Percentiles rank a stretch among this genome's conserved stretches.
These are phyloP conservation scores for Trichoderma pleuroti DNA, from an alignment of 2,329 filamentous ascomycete genomes.

Conservation along the genomic window DNA sequence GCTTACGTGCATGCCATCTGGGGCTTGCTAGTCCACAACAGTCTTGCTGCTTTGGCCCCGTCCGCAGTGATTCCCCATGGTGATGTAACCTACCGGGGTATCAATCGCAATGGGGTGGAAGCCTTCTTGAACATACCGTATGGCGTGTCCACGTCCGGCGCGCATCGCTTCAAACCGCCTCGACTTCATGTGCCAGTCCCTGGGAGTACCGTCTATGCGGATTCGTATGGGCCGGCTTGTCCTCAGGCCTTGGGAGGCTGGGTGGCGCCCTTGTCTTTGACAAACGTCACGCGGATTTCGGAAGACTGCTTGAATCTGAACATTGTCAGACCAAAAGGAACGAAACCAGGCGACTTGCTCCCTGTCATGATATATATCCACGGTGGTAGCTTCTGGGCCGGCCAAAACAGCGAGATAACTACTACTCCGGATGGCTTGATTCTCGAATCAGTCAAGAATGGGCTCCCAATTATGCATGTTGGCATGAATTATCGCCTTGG, in stretches of 20 bases:
- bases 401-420: conserved; percentile 32
- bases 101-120: conserved; percentile 43
- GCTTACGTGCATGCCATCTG: neutral
- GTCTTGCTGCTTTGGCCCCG: neutral
- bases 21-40: neutral
- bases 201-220: conserved; percentile 37
- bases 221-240: conserved; percentile 41
- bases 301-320: conserved; percentile 38
- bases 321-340: conserved; percentile 31
- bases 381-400: conserved; percentile 34
- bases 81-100: conserved; percentile 41
- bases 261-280: conserved; percentile 31
- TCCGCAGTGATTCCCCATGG: conserved; percentile 22
- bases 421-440: conserved; percentile 44
- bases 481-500: conserved; percentile 34
- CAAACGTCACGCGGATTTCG: conserved; percentile 37
- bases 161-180: conserved; percentile 46
- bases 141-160: conserved; percentile 43
- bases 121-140: conserved; percentile 47
- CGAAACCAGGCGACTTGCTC: conserved; percentile 22
- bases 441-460: conserved; percentile 43
- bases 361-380: conserved; percentile 39
- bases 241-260: conserved; percentile 38
- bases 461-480: conserved; percentile 35
- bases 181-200: conserved; percentile 30